phyloP scores from a whole-genome alignment of 306 rosid species.

The Luffa aegyptiaca region DNA sequence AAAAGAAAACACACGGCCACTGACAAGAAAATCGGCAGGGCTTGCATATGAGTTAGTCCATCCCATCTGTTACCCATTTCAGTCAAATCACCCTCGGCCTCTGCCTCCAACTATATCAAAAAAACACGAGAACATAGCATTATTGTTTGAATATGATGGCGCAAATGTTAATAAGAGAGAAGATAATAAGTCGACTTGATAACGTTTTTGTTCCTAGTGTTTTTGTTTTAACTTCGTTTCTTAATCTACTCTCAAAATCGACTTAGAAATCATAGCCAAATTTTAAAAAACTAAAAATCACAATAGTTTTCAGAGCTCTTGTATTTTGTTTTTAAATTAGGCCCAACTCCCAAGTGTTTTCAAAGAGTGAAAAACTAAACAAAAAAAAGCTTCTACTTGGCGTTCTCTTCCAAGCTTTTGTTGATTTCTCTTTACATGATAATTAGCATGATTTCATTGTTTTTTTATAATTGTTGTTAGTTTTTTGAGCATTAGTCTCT shows the following conservation, averaged over 20 bases:
- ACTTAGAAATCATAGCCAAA: background rate
- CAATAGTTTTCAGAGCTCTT: background rate
- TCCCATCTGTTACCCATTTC: background rate
- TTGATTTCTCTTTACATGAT: no score
- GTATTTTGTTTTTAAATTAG: background rate
- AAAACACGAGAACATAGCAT: background rate
- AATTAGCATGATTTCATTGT: no score
- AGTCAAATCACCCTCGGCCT: background rate
- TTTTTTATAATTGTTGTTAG: no score
- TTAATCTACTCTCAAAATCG: background rate
- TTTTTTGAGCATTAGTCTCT: no score
- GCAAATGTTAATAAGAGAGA: background rate
- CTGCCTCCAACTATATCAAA: background rate
- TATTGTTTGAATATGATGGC: background rate
- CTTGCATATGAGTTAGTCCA: constrained; percentile 6
- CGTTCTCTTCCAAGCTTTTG: no score
- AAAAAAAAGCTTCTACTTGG: no score
- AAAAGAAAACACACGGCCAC: background rate
- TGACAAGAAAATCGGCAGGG: background rate
- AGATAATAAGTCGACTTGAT: background rate
- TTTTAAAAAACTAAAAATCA: background rate
- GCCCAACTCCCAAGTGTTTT: background rate
- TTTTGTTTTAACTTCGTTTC: background rate
- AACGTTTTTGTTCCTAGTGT: background rate
- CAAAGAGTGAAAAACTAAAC: background rate